Evolutionary conservation across 768 basidiomycete genomes (phyloP).

Genomic region (Amanita brunnescens): DNA sequence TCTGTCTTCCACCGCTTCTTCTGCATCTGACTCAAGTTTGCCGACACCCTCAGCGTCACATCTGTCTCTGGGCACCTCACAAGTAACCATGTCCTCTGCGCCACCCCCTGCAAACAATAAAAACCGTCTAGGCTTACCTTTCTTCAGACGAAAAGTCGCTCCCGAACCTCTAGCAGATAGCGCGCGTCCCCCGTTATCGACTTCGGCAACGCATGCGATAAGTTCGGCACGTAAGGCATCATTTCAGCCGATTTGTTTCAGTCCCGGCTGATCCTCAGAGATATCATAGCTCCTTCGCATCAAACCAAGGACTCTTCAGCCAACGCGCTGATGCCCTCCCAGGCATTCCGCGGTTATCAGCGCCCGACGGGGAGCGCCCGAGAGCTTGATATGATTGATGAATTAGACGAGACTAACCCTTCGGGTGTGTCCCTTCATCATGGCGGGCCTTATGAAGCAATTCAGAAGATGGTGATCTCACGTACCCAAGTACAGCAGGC

Average conservation of each 20-base stretch:
- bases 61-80: not conserved
- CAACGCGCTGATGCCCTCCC: not conserved
- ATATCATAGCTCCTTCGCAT: not conserved
- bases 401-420: conserved; percentile 70
- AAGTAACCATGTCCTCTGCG: not conserved
- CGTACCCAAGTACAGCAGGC: not conserved
- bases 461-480: conserved; percentile 25
- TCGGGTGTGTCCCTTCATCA: conserved; percentile 59
- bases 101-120: not conserved
- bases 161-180: not conserved
- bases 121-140: not conserved
- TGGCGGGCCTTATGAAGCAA: conserved; percentile 67
- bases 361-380: conserved; percentile 2
- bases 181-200: not conserved
- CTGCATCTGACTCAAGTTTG: not conserved
- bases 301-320: not conserved
- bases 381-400: conserved; percentile 65
- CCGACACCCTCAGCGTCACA: not conserved
- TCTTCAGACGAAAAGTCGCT: conserved; percentile 7
- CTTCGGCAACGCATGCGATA: not conserved
- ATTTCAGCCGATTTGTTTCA: not conserved
- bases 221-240: not conserved
- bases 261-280: not conserved
- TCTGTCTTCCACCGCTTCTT: not conserved
- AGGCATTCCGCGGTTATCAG: not conserved